Evolutionary conservation across 371 early-diverging fungal genomes (phyloP).

Genomic region (Apophysomyces elegans): DNA sequence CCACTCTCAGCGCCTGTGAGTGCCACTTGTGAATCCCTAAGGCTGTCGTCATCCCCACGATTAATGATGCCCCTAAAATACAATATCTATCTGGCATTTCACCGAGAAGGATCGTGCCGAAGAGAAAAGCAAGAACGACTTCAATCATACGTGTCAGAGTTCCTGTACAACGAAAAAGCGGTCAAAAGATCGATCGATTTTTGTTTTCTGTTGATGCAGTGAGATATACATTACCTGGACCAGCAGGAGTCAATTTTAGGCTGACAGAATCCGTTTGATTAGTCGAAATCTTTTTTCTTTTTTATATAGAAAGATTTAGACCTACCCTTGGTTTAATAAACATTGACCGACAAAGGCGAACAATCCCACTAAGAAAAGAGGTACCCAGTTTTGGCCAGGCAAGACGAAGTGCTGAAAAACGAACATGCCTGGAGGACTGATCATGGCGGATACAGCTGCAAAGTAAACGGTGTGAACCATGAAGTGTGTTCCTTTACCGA

Average conservation of each 20-base stretch:
- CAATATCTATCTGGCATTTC: constrained; percentile 64
- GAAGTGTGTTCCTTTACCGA: constrained; percentile 67
- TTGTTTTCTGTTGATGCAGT: neutral
- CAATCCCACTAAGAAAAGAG: constrained; percentile 56
- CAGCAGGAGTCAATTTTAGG: constrained; percentile 76
- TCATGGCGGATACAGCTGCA: constrained; percentile 60
- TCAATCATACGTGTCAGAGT: constrained; percentile 84
- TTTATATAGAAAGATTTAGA: neutral
- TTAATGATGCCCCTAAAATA: constrained; percentile 66
- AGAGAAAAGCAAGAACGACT: constrained; percentile 79
- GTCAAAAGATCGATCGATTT: neutral
- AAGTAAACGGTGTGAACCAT: constrained; percentile 81
- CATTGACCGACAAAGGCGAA: constrained; percentile 78
- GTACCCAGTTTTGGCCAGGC: constrained; percentile 30
- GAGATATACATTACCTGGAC: constrained; percentile 50
- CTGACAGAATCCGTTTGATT: constrained; percentile 17
- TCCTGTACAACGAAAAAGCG: constrained; percentile 18
- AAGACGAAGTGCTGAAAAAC: constrained; percentile 35
- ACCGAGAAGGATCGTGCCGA: constrained; percentile 70
- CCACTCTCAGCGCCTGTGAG: neutral
- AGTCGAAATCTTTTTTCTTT: neutral
- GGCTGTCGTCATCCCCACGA: constrained; percentile 69
- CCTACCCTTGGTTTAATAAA: constrained; percentile 70
- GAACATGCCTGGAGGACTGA: constrained; percentile 47
- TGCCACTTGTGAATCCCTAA: constrained; percentile 70